These are phyloP conservation scores for Cyanodermella asteris DNA, from an alignment of 2,329 filamentous ascomycete genomes.

Conservation along the genomic window DNA sequence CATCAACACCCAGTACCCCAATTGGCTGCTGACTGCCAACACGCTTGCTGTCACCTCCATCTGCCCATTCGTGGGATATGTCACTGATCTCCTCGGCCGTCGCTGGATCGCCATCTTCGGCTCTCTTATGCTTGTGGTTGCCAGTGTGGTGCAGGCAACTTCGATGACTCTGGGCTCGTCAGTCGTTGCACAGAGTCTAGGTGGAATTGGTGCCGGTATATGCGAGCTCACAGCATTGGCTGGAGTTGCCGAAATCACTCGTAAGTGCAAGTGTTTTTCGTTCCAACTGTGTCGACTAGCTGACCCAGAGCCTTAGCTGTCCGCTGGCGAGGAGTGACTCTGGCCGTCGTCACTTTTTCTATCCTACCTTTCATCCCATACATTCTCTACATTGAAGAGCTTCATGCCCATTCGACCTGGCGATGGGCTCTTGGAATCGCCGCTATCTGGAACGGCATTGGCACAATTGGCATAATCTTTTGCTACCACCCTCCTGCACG, in stretches of 20 bases:
- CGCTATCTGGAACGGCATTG: slow-evolving; percentile 20
- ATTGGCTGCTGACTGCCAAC: too few species aligned
- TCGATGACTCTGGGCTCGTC: too few species aligned
- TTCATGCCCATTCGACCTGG: slow-evolving; percentile 23
- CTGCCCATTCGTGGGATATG: slow-evolving; percentile 42
- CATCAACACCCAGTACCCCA: too few species aligned
- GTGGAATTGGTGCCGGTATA: slow-evolving; percentile 44
- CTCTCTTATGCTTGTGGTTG: too few species aligned
- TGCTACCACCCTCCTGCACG: slow-evolving; percentile 26
- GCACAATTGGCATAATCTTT: slow-evolving; percentile 18
- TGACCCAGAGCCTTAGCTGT: too few species aligned
- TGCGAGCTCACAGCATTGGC: slow-evolving; percentile 48
- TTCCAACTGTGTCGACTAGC: too few species aligned
- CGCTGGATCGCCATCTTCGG: slow-evolving; percentile 37
- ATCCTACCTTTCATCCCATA: slow-evolving; percentile 41
- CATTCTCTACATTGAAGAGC: slow-evolving; percentile 38
- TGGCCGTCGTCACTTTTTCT: slow-evolving; percentile 36
- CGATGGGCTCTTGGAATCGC: slow-evolving; percentile 21
- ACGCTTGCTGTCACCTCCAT: slow-evolving; percentile 32
- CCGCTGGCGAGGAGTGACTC: slow-evolving; percentile 41
- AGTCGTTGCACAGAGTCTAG: too few species aligned
- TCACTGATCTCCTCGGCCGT: slow-evolving; percentile 42
- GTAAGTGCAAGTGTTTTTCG: too few species aligned
- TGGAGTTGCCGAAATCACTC: slow-evolving; percentile 42
- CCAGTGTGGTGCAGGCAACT: too few species aligned